These are phyloP conservation scores for Podospora pseudopauciseta DNA, from an alignment of 495 filamentous ascomycete genomes.

Conservation along the genomic window DNA sequence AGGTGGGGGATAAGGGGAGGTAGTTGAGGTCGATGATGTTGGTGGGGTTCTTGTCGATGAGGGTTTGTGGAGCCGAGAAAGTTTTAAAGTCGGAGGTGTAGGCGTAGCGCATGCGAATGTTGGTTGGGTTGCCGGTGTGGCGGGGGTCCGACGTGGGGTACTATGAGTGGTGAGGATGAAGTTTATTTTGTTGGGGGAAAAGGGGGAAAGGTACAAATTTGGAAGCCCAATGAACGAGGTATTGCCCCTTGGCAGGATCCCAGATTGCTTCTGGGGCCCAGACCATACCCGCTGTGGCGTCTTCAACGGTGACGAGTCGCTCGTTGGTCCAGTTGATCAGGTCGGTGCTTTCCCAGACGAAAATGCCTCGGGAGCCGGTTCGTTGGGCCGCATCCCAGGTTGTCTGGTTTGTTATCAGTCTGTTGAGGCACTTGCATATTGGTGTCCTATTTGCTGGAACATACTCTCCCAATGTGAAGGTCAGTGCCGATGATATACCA, in stretches of 20 bases:
- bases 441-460: not conserved
- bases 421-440: not conserved
- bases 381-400: conserved; percentile 52
- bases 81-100: conserved; percentile 44
- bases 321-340: conserved; percentile 47
- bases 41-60: conserved; percentile 43
- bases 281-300: conserved; percentile 51
- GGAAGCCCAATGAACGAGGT: conserved; percentile 52
- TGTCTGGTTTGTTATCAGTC: conserved; percentile 32
- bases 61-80: conserved; percentile 40
- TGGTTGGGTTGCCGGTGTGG: conserved; percentile 40
- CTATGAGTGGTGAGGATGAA: conserved; percentile 18
- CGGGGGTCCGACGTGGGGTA: conserved; percentile 38
- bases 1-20: conserved; percentile 34
- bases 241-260: conserved; percentile 48
- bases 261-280: conserved; percentile 55
- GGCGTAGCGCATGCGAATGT: conserved; percentile 43
- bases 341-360: conserved; percentile 53
- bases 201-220: conserved; percentile 39
- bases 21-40: conserved; percentile 46
- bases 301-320: conserved; percentile 47
- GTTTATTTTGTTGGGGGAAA: not conserved
- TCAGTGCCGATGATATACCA: conserved; percentile 56
- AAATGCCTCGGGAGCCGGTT: conserved; percentile 47
- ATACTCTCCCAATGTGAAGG: conserved; percentile 48